These are phyloP conservation scores for Pythium sp. DNA, from an alignment of 352 stramenopile genomes.

Conservation along the genomic window DNA sequence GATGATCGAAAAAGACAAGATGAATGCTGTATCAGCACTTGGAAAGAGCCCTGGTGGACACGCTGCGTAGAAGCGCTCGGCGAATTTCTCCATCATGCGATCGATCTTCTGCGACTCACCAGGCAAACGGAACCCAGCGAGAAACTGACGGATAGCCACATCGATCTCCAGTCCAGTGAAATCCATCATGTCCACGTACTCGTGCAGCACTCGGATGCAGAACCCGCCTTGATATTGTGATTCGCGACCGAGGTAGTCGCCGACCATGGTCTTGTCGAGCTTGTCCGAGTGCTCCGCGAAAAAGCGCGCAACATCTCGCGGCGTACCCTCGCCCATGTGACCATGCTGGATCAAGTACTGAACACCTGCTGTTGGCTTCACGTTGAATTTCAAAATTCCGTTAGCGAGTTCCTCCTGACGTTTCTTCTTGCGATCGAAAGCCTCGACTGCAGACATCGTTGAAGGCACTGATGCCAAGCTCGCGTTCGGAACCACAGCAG, in stretches of 20 bases:
- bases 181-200: slow-evolving; percentile 96
- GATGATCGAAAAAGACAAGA: slow-evolving; percentile 94
- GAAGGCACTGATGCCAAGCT: slow-evolving; percentile 20
- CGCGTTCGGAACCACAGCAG: slow-evolving; percentile 21
- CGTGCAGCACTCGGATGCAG: slow-evolving; percentile 92
- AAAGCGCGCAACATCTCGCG: slow-evolving; percentile 93
- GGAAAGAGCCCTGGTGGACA: slow-evolving; percentile 87
- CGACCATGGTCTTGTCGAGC: slow-evolving; percentile 97
- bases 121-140: slow-evolving; percentile 97
- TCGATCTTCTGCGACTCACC: slow-evolving; percentile 99
- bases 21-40: slow-evolving; percentile 97
- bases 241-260: slow-evolving; percentile 97
- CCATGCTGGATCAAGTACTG: slow-evolving; percentile 91
- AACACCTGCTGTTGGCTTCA: slow-evolving; percentile 92
- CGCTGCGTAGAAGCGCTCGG: slow-evolving; percentile 86
- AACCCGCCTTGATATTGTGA: slow-evolving; percentile 94
- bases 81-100: slow-evolving; percentile 99
- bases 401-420: slow-evolving; percentile 96
- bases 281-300: slow-evolving; percentile 90
- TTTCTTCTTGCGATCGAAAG: slow-evolving; percentile 97
- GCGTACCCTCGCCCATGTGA: slow-evolving; percentile 89
- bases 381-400: slow-evolving; percentile 97
- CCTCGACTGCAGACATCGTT: slow-evolving; percentile 87
- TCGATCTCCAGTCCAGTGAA: slow-evolving; percentile 96
- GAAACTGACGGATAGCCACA: slow-evolving; percentile 96